Evolutionary conservation across 73 alveolate genomes (phyloP).

Genomic region (Breviolum minutum): DNA sequence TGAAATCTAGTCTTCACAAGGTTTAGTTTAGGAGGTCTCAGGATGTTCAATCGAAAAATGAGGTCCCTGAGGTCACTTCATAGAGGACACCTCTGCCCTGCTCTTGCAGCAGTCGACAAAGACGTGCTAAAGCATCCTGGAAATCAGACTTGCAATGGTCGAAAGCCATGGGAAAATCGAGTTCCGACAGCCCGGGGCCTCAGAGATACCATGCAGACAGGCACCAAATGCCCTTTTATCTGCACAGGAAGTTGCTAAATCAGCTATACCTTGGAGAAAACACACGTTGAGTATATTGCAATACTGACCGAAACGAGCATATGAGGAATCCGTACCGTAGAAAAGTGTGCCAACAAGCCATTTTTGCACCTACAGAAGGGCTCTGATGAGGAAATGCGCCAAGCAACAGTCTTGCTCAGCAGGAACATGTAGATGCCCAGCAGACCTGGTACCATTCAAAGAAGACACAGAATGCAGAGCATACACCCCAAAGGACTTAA

Average conservation of each 20-base stretch:
- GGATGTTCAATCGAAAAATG: too few relatives aligned
- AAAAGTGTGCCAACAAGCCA: too few relatives aligned
- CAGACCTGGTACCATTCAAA: too few relatives aligned
- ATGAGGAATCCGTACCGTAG: too few relatives aligned
- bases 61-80: not conserved
- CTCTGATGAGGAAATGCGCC: not conserved
- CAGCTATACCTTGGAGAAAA: conserved; percentile 27
- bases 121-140: conserved; percentile 34
- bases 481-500: too few relatives aligned
- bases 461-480: too few relatives aligned
- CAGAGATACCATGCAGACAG: conserved; percentile 56
- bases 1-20: not conserved
- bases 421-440: not conserved
- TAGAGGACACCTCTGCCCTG: conserved; percentile 42
- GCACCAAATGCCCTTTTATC: conserved; percentile 34
- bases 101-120: conserved; percentile 40
- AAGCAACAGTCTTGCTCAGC: not conserved
- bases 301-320: too few relatives aligned
- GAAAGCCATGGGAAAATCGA: not conserved
- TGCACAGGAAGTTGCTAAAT: conserved; percentile 30
- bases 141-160: not conserved
- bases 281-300: too few relatives aligned
- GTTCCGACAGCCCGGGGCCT: not conserved
- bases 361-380: too few relatives aligned
- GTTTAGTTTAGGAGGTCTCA: too few relatives aligned